A percentile compares a stretch with the other conserved stretches of the same genome.
Conservation (phyloP, 2,329 filamentous ascomycete genomes). For the Aureobasidium namibiae region DNA sequence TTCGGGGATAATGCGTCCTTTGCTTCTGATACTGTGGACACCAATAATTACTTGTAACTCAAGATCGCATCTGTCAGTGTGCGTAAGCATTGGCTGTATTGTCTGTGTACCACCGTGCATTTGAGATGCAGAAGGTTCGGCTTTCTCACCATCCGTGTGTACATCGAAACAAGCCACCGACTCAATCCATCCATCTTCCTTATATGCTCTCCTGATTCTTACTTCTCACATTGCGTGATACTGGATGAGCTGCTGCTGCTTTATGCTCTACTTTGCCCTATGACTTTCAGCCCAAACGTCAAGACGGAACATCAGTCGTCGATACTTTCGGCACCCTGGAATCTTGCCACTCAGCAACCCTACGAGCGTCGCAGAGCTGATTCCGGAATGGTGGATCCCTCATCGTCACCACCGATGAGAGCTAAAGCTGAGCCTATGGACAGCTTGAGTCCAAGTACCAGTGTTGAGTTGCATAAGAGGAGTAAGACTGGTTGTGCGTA, state of each 20-base stretch:
- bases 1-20: slow-evolving; percentile 4
- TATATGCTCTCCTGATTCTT: slow-evolving; percentile 3
- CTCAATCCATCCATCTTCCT: neutral
- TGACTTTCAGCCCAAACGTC: neutral
- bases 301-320: neutral
- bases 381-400: neutral
- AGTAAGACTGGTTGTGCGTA: slow-evolving; percentile 3
- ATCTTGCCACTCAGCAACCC: neutral
- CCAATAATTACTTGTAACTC: too few relatives aligned
- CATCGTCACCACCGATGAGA: neutral
- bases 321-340: neutral
- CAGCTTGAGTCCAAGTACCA: slow-evolving; percentile 1
- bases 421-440: neutral
- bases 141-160: neutral
- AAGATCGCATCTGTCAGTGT: neutral
- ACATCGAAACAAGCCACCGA: neutral
- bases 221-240: neutral
- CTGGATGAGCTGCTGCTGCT: neutral
- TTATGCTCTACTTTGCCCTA: neutral
- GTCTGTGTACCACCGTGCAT: neutral
- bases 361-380: neutral
- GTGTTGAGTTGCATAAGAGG: slow-evolving; percentile 1
- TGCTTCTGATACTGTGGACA: neutral
- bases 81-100: neutral
- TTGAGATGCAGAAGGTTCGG: neutral